phyloP scores from a whole-genome alignment of 169 alveolate genomes.

The Plasmodium vivax region DNA sequence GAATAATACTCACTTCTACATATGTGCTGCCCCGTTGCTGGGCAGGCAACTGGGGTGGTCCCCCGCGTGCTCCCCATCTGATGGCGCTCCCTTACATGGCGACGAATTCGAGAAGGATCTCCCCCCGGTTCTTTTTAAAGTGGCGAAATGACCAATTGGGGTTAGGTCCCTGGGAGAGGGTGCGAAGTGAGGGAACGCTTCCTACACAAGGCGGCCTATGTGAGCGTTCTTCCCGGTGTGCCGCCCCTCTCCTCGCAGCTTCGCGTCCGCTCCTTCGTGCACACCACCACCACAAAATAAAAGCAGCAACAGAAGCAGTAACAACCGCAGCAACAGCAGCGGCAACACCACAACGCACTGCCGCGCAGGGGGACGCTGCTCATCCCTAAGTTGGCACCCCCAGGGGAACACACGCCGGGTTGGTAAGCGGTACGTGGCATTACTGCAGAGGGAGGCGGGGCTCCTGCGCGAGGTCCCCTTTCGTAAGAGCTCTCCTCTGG shows the following conservation, averaged over 20 bases:
- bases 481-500: background rate
- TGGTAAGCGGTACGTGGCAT: background rate
- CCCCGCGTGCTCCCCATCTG: background rate
- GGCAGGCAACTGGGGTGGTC: background rate
- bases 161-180: background rate
- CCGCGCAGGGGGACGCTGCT: background rate
- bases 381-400: background rate
- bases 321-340: background rate
- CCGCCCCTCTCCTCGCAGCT: background rate
- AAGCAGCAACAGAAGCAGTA: too few species aligned
- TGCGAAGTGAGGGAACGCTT: too few species aligned
- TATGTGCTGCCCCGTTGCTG: background rate
- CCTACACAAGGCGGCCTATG: background rate
- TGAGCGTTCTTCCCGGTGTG: background rate
- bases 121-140: background rate
- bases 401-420: background rate
- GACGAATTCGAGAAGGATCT: background rate
- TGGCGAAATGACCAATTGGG: background rate
- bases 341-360: background rate
- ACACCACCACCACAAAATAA: background rate
- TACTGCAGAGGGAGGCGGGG: background rate
- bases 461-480: background rate
- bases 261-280: background rate
- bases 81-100: background rate
- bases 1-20: background rate